Percentiles rank a stretch among this genome's conserved stretches.
Evolutionary conservation across 345 rosid genomes (phyloP).

Genomic region (Lepidium didymum): DNA sequence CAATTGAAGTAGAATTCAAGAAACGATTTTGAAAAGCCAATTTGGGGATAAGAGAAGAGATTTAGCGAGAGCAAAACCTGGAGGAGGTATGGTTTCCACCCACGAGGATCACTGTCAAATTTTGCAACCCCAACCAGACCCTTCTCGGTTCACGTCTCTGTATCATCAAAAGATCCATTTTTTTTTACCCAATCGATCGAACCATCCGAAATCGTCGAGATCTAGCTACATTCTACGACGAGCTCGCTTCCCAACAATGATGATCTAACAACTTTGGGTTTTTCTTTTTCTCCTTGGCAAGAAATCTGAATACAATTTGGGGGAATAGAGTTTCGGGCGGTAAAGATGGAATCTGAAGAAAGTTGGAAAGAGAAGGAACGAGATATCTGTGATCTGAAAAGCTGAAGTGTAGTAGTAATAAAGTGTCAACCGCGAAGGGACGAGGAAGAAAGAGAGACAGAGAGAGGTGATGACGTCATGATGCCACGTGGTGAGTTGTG

Average conservation of each 20-base stretch:
- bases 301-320: slow-evolving; percentile 26
- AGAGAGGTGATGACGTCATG: slow-evolving; percentile 2
- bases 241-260: slow-evolving; percentile 11
- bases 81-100: slow-evolving; percentile 99
- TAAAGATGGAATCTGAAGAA: neutral
- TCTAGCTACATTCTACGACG: slow-evolving; percentile 14
- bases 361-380: neutral
- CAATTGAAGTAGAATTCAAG: slow-evolving; percentile 13
- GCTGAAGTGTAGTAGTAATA: slow-evolving; percentile 17
- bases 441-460: neutral
- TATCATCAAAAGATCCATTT: slow-evolving; percentile 39
- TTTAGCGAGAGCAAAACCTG: slow-evolving; percentile 95
- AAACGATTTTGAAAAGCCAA: slow-evolving; percentile 21
- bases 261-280: neutral
- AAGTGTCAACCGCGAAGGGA: slow-evolving; percentile 12
- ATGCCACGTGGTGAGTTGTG: slow-evolving; percentile 14
- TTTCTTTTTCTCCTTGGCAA: slow-evolving; percentile 22
- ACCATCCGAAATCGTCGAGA: slow-evolving; percentile 12
- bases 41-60: neutral
- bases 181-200: slow-evolving; percentile 10
- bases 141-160: slow-evolving; percentile 43
- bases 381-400: slow-evolving; percentile 4
- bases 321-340: neutral
- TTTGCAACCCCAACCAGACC: slow-evolving; percentile 69
- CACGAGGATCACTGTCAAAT: slow-evolving; percentile 82